A percentile compares a stretch with the other conserved stretches of the same genome.
Evolutionary conservation across 2,329 filamentous ascomycete species (phyloP).

Genomic region (Colletotrichum lupini): DNA sequence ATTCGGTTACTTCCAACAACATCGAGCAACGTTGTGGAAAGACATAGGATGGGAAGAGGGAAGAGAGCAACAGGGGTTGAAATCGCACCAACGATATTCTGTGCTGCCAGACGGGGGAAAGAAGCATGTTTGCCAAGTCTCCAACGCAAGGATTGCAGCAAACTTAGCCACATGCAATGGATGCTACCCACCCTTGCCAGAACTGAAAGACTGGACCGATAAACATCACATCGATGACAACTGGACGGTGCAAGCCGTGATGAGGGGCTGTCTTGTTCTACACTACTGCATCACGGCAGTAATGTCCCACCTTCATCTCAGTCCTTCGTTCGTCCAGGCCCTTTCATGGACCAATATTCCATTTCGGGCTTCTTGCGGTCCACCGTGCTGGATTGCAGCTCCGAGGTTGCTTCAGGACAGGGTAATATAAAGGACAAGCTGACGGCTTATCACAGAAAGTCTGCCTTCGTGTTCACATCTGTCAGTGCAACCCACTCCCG

Average conservation of each 20-base stretch:
- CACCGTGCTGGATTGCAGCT: background rate
- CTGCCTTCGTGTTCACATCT: background rate
- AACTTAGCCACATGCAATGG: background rate
- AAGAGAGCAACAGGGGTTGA: background rate
- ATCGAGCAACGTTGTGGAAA: background rate
- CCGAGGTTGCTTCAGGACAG: background rate
- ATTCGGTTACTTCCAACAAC: background rate
- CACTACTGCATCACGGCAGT: background rate
- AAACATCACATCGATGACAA: background rate
- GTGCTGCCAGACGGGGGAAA: background rate
- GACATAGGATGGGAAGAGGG: background rate
- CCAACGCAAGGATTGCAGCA: background rate
- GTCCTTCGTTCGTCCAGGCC: background rate
- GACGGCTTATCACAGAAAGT: background rate
- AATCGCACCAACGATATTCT: background rate
- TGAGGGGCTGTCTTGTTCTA: background rate
- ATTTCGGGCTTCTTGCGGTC: background rate
- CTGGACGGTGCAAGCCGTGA: background rate
- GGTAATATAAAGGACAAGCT: background rate
- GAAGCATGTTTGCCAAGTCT: background rate
- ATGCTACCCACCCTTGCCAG: background rate
- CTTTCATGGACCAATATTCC: background rate
- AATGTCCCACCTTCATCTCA: background rate
- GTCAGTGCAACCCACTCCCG: background rate
- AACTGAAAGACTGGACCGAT: background rate